Evolutionary conservation across 176 grass and related monocot genomes (phyloP), one percentile per base, ranked within the genome.

Genomic region (Bromus sterilis): DNA sequence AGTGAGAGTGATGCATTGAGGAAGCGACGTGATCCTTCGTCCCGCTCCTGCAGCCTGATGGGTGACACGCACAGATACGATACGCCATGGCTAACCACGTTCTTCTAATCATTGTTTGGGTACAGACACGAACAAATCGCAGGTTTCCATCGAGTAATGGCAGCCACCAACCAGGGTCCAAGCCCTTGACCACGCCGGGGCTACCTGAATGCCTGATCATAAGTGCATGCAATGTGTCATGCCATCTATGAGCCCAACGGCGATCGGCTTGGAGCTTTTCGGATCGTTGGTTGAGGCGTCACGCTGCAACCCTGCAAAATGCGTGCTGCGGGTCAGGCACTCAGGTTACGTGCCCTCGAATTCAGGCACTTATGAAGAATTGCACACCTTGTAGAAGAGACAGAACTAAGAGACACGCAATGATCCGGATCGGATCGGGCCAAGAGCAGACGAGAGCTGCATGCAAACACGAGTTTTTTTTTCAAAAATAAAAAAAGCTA

Each of bases 311-410:
- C 69, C 59, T 51, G 31, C 26, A 25, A 72, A 57, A 72, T 34
- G 2, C 1, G 1, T 15, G 26, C 8, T 29, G 14, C 25, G 28
- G 24, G 20, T 18, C 9, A 3, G 11, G 24, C 12, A 53, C 56
- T 46, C 76, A 68, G 55, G 9, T 85, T 18, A 71, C 68, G 68
- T 49, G 12, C 51, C 77, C 87, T 43, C 16, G 42, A 77, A 81
- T 77, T 81, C 71, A 81, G 87, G 82, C 42, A 57, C 71, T 81
- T 82, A 85, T 33, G 15, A 35, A 26, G 36, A 80, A 89, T 69
- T 69, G 70, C 70, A 41, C 23, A 65, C 40, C 51, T 24, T 21
- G 13, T 7, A 76, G 16, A 81, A 80, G 33, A 81, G 78, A 89
- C 82, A 85, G 33, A 77, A 77, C 39, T 71, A 42, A 20, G 10